Conservation (phyloP, 148 eudicot species). For the Camellia granthamiana region DNA sequence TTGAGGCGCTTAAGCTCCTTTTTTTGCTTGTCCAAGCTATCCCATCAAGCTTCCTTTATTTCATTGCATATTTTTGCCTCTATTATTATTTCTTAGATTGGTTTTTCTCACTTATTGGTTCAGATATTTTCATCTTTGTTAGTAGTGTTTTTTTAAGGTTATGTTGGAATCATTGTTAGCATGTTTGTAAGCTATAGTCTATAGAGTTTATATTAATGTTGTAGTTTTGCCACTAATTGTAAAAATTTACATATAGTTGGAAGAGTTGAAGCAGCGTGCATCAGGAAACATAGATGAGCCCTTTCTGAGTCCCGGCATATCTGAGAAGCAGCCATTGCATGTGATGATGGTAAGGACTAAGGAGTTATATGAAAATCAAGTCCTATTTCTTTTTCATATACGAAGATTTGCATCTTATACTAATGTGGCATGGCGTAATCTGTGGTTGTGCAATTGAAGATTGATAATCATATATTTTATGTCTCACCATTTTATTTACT, state of each 20-base stretch:
- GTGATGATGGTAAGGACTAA: conserved; percentile 72
- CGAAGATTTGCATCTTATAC: background rate
- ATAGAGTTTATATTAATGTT: background rate
- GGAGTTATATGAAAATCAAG: conserved; percentile 15
- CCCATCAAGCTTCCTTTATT: background rate
- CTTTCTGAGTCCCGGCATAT: conserved; percentile 73
- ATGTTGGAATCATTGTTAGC: background rate
- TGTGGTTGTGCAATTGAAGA: background rate
- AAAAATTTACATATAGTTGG: conserved; percentile 49
- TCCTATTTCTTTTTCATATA: background rate
- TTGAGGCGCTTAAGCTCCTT: background rate
- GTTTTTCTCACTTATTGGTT: background rate
- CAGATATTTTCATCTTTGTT: conserved; percentile 3
- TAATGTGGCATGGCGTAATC: background rate
- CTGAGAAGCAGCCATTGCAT: conserved; percentile 96
- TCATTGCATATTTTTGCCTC: background rate
- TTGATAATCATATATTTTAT: background rate
- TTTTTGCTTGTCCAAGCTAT: background rate
- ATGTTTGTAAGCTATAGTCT: background rate
- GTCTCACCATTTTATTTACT: background rate
- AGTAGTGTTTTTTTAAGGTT: background rate
- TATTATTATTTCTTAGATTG: background rate
- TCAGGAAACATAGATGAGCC: conserved; percentile 74
- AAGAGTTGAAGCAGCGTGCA: conserved; percentile 87
- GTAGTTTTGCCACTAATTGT: conserved; percentile 7